Percentiles rank a stretch among this genome's conserved stretches.
Evolutionary conservation across 176 grass and related monocot species (phyloP).

Genomic region (Areca catechu): DNA sequence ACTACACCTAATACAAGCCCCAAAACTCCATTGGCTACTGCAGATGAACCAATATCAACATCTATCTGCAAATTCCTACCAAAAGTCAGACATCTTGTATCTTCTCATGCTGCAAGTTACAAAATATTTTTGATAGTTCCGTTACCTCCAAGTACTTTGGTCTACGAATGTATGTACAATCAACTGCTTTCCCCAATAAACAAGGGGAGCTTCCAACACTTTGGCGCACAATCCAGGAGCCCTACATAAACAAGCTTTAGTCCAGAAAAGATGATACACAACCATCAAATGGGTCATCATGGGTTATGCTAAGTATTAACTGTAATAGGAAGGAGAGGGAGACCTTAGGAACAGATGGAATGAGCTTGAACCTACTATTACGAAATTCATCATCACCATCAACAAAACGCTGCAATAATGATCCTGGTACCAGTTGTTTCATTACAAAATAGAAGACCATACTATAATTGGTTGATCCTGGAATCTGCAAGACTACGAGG

Average conservation of each 20-base stretch:
- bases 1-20: constrained; percentile 89
- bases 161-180: constrained; percentile 77
- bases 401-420: constrained; percentile 76
- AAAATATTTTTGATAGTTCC: neutral
- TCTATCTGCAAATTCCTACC: constrained; percentile 50
- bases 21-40: constrained; percentile 89
- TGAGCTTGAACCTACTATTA: constrained; percentile 93
- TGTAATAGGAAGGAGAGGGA: constrained; percentile 2
- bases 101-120: too few relatives aligned
- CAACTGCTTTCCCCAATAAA: constrained; percentile 87
- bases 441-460: constrained; percentile 87
- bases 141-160: constrained; percentile 94
- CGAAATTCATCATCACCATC: constrained; percentile 92
- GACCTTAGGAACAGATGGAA: constrained; percentile 95
- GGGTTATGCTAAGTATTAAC: too few relatives aligned
- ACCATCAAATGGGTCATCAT: too few relatives aligned
- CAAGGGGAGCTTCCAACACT: constrained; percentile 87
- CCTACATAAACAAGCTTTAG: constrained; percentile 36
- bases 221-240: constrained; percentile 95
- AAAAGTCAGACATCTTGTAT: neutral
- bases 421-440: constrained; percentile 52
- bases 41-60: constrained; percentile 94
- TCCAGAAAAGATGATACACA: constrained; percentile 13
- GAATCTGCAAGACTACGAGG: constrained; percentile 54
- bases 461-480: constrained; percentile 74